Percentiles rank a stretch among this genome's conserved stretches.
phyloP scores from a whole-genome alignment of 1,284 basidiomycete genomes.

The Somion occarium region DNA sequence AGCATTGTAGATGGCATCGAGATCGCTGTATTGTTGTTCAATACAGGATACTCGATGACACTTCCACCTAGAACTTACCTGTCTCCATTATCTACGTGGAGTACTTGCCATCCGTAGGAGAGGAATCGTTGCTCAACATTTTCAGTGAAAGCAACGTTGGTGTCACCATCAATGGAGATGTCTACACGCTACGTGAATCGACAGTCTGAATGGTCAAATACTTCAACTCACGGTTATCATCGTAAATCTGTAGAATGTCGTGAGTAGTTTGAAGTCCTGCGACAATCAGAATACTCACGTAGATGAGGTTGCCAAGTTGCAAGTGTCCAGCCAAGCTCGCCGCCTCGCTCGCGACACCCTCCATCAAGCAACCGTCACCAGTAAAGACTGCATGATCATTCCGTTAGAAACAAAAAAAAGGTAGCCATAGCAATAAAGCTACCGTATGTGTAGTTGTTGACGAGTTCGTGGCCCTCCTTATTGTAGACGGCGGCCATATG shows the following conservation, averaged over 20 bases:
- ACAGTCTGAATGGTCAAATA: not conserved
- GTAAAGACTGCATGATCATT: constrained; percentile 59
- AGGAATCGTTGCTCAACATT: constrained; percentile 86
- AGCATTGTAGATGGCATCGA: constrained; percentile 75
- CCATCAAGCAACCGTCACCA: constrained; percentile 95
- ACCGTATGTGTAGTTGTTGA: constrained; percentile 92
- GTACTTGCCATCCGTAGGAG: constrained; percentile 92
- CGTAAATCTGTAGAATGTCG: constrained; percentile 59
- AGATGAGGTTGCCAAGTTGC: constrained; percentile 89
- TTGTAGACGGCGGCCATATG: constrained; percentile 89
- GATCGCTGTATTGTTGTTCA: constrained; percentile 50
- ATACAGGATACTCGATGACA: not conserved
- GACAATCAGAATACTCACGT: constrained; percentile 51
- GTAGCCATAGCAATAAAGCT: constrained; percentile 13
- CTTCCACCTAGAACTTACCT: constrained; percentile 38
- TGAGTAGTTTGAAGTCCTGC: constrained; percentile 1
- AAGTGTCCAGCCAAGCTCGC: constrained; percentile 91
- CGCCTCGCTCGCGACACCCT: constrained; percentile 90
- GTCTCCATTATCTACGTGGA: constrained; percentile 82
- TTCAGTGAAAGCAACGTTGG: constrained; percentile 90
- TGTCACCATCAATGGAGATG: constrained; percentile 96
- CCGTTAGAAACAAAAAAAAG: constrained; percentile 12
- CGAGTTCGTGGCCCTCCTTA: constrained; percentile 78
- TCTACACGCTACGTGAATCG: constrained; percentile 39
- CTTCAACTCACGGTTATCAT: constrained; percentile 72